Percentiles rank a stretch among this genome's conserved stretches.
phyloP scores from a whole-genome alignment of 2,329 filamentous ascomycete genomes.

The Ilyonectria destructans region DNA sequence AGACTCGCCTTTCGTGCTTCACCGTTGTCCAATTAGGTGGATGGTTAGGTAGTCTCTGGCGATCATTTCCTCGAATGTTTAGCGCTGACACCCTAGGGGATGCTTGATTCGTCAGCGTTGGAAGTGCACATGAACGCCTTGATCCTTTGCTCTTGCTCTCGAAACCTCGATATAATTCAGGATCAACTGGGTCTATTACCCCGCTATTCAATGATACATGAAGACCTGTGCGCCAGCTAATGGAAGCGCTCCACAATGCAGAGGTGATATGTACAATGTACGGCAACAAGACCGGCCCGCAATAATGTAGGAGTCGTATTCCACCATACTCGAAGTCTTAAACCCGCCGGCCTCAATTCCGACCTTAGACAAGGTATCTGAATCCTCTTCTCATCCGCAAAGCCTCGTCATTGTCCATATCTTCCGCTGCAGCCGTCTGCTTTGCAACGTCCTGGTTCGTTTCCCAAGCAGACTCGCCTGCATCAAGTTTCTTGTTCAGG shows the following conservation, averaged over 20 bases:
- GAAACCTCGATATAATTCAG: too few relatives aligned
- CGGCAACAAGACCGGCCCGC: too few relatives aligned
- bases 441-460: constrained; percentile 57
- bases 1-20: constrained; percentile 22
- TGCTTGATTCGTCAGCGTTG: background rate
- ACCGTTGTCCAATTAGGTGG: constrained; percentile 1
- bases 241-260: too few relatives aligned
- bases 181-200: background rate
- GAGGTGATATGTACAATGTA: too few relatives aligned
- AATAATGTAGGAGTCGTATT: too few relatives aligned
- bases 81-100: background rate
- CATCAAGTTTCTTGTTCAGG: constrained; percentile 65
- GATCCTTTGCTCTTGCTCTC: too few relatives aligned
- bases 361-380: constrained; percentile 61
- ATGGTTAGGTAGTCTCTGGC: background rate
- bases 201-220: background rate
- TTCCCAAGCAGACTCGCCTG: constrained; percentile 59
- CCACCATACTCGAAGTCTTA: too few relatives aligned
- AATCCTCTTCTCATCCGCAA: constrained; percentile 64
- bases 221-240: background rate
- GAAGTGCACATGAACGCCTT: background rate
- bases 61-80: constrained; percentile 1
- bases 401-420: constrained; percentile 60
- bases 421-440: constrained; percentile 58
- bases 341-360: background rate